Percentiles rank a stretch among this genome's conserved stretches.
These are phyloP conservation scores for Hemileccinum rubropunctum DNA, from an alignment of 768 basidiomycete species.

Conservation along the genomic window DNA sequence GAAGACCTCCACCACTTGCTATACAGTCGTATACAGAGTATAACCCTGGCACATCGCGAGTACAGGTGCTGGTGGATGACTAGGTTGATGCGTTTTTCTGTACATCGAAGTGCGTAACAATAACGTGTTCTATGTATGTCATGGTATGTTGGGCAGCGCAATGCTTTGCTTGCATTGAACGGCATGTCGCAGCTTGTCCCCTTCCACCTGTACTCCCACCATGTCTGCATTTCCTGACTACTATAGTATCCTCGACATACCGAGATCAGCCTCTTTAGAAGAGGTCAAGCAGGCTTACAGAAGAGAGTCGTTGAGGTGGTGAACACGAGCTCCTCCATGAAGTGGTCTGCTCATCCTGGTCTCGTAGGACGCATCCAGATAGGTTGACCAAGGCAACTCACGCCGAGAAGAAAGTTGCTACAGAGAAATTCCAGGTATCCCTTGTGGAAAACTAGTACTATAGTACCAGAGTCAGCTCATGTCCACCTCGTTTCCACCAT, in stretches of 20 bases:
- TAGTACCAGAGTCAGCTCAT: conserved; percentile 21
- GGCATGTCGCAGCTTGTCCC: conserved; percentile 11
- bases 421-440: conserved; percentile 81
- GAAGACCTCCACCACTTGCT: conserved; percentile 41
- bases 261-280: conserved; percentile 59
- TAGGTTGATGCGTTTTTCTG: background rate
- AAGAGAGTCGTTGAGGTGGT: conserved; percentile 70
- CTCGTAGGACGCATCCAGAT: conserved; percentile 82
- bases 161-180: background rate
- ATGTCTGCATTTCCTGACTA: conserved; percentile 84
- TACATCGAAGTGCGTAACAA: conserved; percentile 6
- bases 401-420: conserved; percentile 69
- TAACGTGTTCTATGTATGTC: conserved; percentile 14
- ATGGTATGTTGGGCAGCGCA: background rate
- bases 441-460: background rate
- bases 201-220: conserved; percentile 21
- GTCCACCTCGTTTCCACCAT: background rate
- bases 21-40: conserved; percentile 15
- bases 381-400: conserved; percentile 67
- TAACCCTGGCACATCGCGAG: background rate
- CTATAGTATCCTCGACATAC: conserved; percentile 59
- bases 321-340: background rate
- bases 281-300: conserved; percentile 78
- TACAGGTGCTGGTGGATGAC: conserved; percentile 20
- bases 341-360: conserved; percentile 15